A percentile compares a stretch with the other conserved stretches of the same genome.
Conservation (phyloP, 208 protist species). For the Trypanosoma caninum region DNA sequence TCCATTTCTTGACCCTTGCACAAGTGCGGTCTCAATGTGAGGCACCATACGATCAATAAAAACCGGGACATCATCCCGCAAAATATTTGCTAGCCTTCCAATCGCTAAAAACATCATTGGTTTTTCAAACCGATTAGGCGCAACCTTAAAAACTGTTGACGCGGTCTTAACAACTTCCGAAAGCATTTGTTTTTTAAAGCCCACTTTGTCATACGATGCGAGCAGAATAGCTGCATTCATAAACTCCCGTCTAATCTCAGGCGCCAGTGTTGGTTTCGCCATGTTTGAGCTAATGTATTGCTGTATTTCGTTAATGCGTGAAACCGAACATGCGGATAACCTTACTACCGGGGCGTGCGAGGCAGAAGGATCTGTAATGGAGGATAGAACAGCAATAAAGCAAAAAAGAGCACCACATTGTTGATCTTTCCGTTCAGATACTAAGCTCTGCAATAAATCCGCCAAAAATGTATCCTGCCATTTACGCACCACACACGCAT, state of each 20-base stretch:
- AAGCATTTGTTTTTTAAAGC: slow-evolving; percentile 56
- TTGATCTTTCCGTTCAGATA: slow-evolving; percentile 30
- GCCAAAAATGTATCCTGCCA: slow-evolving; percentile 66
- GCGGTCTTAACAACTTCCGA: slow-evolving; percentile 41
- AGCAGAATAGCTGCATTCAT: slow-evolving; percentile 64
- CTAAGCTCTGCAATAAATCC: slow-evolving; percentile 44
- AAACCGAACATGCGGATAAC: slow-evolving; percentile 35
- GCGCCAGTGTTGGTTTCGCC: slow-evolving; percentile 10
- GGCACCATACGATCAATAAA: slow-evolving; percentile 76
- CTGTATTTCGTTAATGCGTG: slow-evolving; percentile 55
- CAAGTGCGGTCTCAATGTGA: slow-evolving; percentile 72
- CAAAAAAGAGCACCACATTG: slow-evolving; percentile 59
- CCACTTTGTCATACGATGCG: slow-evolving; percentile 63
- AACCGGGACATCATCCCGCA: slow-evolving; percentile 61
- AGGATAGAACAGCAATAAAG: slow-evolving; percentile 74
- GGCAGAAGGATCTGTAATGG: slow-evolving; percentile 30
- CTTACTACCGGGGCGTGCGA: slow-evolving; percentile 32
- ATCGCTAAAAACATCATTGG: slow-evolving; percentile 61
- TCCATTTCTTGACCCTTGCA: slow-evolving; percentile 37
- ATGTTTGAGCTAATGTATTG: slow-evolving; percentile 51
- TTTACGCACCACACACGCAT: slow-evolving; percentile 37
- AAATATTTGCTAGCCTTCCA: slow-evolving; percentile 45
- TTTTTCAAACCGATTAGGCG: slow-evolving; percentile 48
- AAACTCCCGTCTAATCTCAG: slow-evolving; percentile 45
- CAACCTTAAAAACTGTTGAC: slow-evolving; percentile 40